Base-by-base conservation (phyloP, 2,329 filamentous ascomycete species). In the Paraphoma sp. region DNA sequence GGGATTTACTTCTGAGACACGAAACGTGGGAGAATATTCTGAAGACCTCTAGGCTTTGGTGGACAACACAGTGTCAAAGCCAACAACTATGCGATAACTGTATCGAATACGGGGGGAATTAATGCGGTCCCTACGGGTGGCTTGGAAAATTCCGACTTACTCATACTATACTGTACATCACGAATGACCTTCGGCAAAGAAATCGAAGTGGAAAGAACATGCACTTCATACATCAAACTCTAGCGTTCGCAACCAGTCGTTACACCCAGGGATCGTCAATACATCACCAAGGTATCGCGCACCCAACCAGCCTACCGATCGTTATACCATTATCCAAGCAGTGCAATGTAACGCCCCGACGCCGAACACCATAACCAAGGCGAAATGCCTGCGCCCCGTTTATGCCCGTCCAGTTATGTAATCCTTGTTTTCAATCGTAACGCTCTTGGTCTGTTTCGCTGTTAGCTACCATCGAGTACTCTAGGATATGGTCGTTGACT, bases 391-490 rank as follows among this genome's bases (percentile, higher is more conserved):
- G 8, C 12, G 14, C 14, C 29, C 23, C 52, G 28, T 48, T 46
- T 38, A 72, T 38, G 64, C 65, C 18, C 59, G 55, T 16, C 56
- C 61, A 14, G 58, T 64, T 18, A 76, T 63, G 57, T 83, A 83
- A 51, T 83, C 79, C 59, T 78, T 77, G 63, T 83, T 83, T 62
- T 83, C 81, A 23, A 83, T 78, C 11, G 81, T 83, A 1, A 83
- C 81, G 69, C 80, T 82, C 73, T 83, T 83, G 17, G 81, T 83
- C 81, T 83, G 62, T 43, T n/a, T 9, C n/a, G 36, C 29, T 23
- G 58, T 72, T 53, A 71, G 65, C 40, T 46, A 18, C n/a, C 46
- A 43, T 16, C 18, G 12, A 43, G 31, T 16, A 47, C 11, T 17
- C 1, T 23, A 36, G 33, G 33, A 3, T 31, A 36, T 41, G 6